Percentiles rank a stretch among this genome's conserved stretches.
Conservation (phyloP, 2,329 filamentous ascomycete genomes). For the Fusarium illudens region DNA sequence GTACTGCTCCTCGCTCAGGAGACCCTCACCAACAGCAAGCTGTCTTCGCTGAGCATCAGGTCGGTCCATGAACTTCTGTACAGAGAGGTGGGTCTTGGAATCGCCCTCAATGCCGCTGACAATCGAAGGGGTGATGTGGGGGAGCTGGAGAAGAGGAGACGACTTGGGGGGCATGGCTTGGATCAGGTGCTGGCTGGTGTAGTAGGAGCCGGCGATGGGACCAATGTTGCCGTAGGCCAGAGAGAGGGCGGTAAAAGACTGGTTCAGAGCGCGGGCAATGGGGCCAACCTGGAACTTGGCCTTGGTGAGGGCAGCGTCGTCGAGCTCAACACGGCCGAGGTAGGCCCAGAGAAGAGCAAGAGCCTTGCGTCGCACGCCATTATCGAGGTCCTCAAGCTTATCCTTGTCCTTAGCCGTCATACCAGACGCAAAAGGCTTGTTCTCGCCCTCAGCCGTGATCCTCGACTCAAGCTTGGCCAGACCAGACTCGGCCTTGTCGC, state of each 20-base stretch:
- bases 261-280: slow-evolving; percentile 83
- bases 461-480: slow-evolving; percentile 85
- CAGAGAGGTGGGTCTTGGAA: slow-evolving; percentile 75
- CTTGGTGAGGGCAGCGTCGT: slow-evolving; percentile 78
- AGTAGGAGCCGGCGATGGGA: slow-evolving; percentile 84
- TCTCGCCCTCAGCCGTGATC: slow-evolving; percentile 70
- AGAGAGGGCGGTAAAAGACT: slow-evolving; percentile 85
- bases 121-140: slow-evolving; percentile 77
- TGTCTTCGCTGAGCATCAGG: slow-evolving; percentile 77
- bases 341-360: slow-evolving; percentile 95
- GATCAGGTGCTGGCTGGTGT: slow-evolving; percentile 84
- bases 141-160: slow-evolving; percentile 91
- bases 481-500: slow-evolving; percentile 80
- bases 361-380: slow-evolving; percentile 82
- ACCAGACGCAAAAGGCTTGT: slow-evolving; percentile 60
- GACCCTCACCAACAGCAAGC: slow-evolving; percentile 73
- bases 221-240: slow-evolving; percentile 86
- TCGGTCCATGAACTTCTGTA: slow-evolving; percentile 90
- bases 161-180: slow-evolving; percentile 86
- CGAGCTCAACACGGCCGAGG: slow-evolving; percentile 85
- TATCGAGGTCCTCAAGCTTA: slow-evolving; percentile 81
- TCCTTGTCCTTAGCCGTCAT: slow-evolving; percentile 78
- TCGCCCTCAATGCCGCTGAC: slow-evolving; percentile 76
- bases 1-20: slow-evolving; percentile 81
- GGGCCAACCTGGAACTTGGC: slow-evolving; percentile 92